Conservation (phyloP, 331 rosid genomes). For the Arachis monticola region DNA sequence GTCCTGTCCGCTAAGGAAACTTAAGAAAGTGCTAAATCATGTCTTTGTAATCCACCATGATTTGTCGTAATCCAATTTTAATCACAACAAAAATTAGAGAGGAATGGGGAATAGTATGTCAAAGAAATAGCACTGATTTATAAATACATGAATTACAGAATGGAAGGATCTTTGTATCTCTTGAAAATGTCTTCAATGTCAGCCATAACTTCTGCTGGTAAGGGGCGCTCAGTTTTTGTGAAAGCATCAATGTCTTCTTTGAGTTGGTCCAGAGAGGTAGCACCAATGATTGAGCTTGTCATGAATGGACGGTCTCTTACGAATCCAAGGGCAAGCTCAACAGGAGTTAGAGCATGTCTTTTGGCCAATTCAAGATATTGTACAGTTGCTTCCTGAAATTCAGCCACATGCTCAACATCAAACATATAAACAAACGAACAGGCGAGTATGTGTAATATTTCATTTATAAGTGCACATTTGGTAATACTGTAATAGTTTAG, state of each 20-base stretch:
- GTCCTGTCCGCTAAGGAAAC: no score
- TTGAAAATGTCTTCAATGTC: slow-evolving; percentile 71
- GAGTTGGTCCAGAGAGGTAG: slow-evolving; percentile 81
- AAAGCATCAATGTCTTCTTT: slow-evolving; percentile 83
- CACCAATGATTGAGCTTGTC: slow-evolving; percentile 88
- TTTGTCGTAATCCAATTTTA: slow-evolving; percentile 12
- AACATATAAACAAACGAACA: not conserved
- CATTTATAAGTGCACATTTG: no score
- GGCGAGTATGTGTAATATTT: no score
- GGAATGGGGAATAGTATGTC: not conserved
- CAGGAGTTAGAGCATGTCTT: slow-evolving; percentile 72
- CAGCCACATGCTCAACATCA: slow-evolving; percentile 16
- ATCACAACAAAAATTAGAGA: slow-evolving; percentile 13
- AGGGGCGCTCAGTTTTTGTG: slow-evolving; percentile 65
- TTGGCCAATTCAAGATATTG: slow-evolving; percentile 68
- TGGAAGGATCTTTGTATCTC: slow-evolving; percentile 83
- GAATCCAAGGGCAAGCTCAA: slow-evolving; percentile 87
- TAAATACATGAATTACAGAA: slow-evolving; percentile 34
- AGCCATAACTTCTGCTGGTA: slow-evolving; percentile 60
- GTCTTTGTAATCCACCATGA: no score
- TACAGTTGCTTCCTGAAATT: slow-evolving; percentile 73
- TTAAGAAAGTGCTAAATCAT: no score
- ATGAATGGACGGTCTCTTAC: slow-evolving; percentile 84
- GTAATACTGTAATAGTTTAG: no score
- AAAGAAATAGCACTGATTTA: not conserved